Evolutionary conservation across 805 yeast genomes (phyloP), one percentile per base, ranked within the genome.

Genomic region (Cyberlindnera mrakii): DNA sequence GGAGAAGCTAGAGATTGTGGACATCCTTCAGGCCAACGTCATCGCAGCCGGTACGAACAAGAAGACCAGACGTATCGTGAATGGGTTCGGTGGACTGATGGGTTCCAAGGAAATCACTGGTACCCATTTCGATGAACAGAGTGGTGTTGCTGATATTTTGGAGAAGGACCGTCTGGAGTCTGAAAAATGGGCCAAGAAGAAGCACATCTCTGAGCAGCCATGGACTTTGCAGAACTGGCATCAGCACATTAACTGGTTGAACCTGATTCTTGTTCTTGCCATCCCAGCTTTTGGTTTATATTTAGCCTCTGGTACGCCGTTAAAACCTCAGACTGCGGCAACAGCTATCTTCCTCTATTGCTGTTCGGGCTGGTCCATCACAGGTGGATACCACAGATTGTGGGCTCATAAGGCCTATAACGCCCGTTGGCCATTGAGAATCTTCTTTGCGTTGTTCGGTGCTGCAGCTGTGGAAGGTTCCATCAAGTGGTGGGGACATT

Each of bases 401-500:
- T 85, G 81, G 80, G 70, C 93, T 25, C 95, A 85, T 65, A 78
- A 82, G 61, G 71, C 91, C 16, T 85, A 79, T 56, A 72, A 73
- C 42, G 89, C 84, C 14, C 72, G 68, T 46, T 61, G 71, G 58
- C 81, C 86, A 14, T 69, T 82, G 35, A 74, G 79, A 52, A 57
- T 82, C 35, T 77, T 82, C 52, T 83, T 66, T 58, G 95, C 91
- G 6, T 63, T 82, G 23, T 85, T 85, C 55, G 95, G 95, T 50
- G 87, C 91, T 30, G 85, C 89, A 35, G 78, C 89, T 43, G 80
- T 85, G 39, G 89, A 85, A 63, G 95, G 95, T 51, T 83, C 91
- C 34, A 80, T 85, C 63, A 85, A 85, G 64, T 85, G 93, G 93
- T 85, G 95, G 95, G 78, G 83, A 38, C 93, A 85, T 62, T 75